Base-by-base conservation (phyloP, 495 filamentous ascomycete genomes). In the Aspergillus indologenus region DNA sequence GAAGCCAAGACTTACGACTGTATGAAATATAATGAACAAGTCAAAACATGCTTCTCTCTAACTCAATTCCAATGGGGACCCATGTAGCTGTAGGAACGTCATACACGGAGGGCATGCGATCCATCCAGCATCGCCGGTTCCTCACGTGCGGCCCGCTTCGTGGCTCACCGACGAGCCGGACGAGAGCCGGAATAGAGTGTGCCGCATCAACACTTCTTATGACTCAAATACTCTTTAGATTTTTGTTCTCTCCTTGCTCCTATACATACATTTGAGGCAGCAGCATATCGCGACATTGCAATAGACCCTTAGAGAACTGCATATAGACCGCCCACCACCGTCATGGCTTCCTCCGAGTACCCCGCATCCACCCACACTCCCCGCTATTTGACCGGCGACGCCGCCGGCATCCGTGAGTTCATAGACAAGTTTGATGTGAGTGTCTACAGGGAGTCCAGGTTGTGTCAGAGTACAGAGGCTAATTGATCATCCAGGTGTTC, bases 371-470 rank as follows among this genome's bases (percentile, higher is more conserved):
- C 64, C 9, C 49, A 56, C 40, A 44, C 60, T 22, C 84, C 92
- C 51, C 84, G 85, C 68, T 90, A 93, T 67, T 81, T 98, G 62
- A 92, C 87, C 44, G 91, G 91, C 64, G 85, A 96, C 69, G 81
- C 81, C 56, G 77, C 79, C 48, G 87, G 81, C 20, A 89, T 98
- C 54, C 78, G 84, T 21, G 84, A 88, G 24, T 98, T 98, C 66
- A 77, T 98, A 59, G 88, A 88, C 67, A 84, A 84, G 64, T 98
- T 96, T 65, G 95, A 98, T 77, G 92, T 96, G 68, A 66, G 92
- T 84, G 18, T 11, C 45, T n/a, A n/a, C n/a, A n/a, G n/a, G n/a
- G n/a, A n/a, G n/a, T n/a, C 34, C n/a, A 56, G 11, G 45, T 22
- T 21, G 20, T 6, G n/a, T n/a, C 3, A 7, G 11, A n/a, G 29